These are phyloP conservation scores for Pouteria campechiana DNA, from an alignment of 179 eudicot genomes.

Conservation along the genomic window DNA sequence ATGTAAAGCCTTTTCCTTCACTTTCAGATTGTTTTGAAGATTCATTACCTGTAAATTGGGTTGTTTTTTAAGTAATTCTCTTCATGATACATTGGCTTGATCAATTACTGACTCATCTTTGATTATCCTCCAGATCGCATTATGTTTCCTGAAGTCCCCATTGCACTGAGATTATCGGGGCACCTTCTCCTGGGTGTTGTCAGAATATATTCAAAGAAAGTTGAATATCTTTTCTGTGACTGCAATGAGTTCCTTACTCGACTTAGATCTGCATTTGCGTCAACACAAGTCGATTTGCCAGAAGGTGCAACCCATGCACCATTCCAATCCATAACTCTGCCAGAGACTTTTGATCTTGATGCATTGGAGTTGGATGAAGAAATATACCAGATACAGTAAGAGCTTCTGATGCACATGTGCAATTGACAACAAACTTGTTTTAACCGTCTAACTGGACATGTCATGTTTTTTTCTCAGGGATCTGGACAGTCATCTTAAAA, in stretches of 20 bases:
- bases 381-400: constrained; percentile 19
- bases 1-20: too few species aligned
- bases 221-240: constrained; percentile 69
- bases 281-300: constrained; percentile 47
- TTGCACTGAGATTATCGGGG: constrained; percentile 82
- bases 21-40: too few species aligned
- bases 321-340: constrained; percentile 65
- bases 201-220: constrained; percentile 58
- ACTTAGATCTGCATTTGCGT: constrained; percentile 41
- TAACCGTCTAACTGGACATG: too few species aligned
- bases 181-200: constrained; percentile 83
- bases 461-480: constrained; percentile 28
- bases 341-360: constrained; percentile 72
- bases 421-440: background rate
- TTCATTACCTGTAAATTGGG: too few species aligned
- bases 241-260: constrained; percentile 40
- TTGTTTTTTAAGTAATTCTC: too few species aligned
- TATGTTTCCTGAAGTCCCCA: constrained; percentile 79
- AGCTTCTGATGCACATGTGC: background rate
- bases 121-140: constrained; percentile 59
- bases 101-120: too few species aligned
- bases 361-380: constrained; percentile 36
- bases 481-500: constrained; percentile 40
- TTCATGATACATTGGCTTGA: too few species aligned
- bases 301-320: constrained; percentile 76